A percentile compares a stretch with the other conserved stretches of the same genome.
These are phyloP conservation scores for Paramyrothecium sp. DNA, from an alignment of 2,329 filamentous ascomycete species.

Conservation along the genomic window DNA sequence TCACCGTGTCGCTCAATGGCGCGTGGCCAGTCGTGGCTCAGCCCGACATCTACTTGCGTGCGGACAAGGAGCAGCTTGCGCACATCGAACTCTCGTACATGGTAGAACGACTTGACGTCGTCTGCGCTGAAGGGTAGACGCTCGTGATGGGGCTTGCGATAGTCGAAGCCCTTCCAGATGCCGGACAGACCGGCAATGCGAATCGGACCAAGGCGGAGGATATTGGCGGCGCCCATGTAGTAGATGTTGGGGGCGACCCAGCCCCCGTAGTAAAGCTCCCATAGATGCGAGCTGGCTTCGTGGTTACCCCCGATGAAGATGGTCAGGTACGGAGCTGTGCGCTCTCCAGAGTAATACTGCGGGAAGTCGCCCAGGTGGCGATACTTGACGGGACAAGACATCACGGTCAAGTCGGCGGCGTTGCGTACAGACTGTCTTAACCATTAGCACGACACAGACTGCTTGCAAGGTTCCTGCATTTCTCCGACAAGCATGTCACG, in stretches of 20 bases:
- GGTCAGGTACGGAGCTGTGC: constrained; percentile 81
- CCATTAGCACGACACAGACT: constrained; percentile 8
- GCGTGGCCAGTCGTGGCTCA: constrained; percentile 96
- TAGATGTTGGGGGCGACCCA: constrained; percentile 98
- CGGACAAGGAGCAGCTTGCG: constrained; percentile 81
- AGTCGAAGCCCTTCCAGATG: constrained; percentile 93
- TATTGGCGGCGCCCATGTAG: constrained; percentile 91
- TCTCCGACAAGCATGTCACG: constrained; percentile 3
- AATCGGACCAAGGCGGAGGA: constrained; percentile 78
- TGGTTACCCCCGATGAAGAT: constrained; percentile 95
- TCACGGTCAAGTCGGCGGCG: constrained; percentile 79
- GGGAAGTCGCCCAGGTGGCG: constrained; percentile 88
- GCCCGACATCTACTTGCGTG: constrained; percentile 85
- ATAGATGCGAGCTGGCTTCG: constrained; percentile 86
- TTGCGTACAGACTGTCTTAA: constrained; percentile 74
- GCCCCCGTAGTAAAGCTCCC: constrained; percentile 92
- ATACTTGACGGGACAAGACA: constrained; percentile 88
- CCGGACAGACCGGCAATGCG: constrained; percentile 88
- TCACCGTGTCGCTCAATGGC: constrained; percentile 80
- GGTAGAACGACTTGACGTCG: constrained; percentile 82
- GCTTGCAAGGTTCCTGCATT: not conserved
- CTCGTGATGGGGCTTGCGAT: constrained; percentile 79
- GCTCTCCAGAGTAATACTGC: constrained; percentile 82
- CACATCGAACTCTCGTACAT: constrained; percentile 86
- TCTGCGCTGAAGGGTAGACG: constrained; percentile 77